Base-by-base conservation (phyloP, 1,284 basidiomycete species). In the Ceratobasidium sp. region DNA sequence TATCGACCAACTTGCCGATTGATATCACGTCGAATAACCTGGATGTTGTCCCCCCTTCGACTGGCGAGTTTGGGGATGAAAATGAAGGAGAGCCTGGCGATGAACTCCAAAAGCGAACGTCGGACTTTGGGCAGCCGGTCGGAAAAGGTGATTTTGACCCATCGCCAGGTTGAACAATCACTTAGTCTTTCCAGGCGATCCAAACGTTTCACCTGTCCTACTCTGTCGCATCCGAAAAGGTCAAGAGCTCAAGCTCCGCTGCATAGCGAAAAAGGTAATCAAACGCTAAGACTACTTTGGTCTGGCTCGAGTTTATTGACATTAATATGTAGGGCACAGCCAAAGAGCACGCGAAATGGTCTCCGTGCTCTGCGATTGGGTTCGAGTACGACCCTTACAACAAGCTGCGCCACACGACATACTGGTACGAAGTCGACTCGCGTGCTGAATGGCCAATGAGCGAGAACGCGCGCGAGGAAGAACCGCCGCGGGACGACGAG, bases 341-440 rank as follows among this genome's bases (percentile, higher is more conserved):
- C 8, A 98, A 99, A 83, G 96, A 98, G 79, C 97, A 99, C 79
- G 96, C 97, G 6, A 99, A 99, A 83, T 99, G 97, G 96, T 97
- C 95, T 0, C 97, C 97, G 14, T 93, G 96, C 72, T 93, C 95
- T 0, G 96, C 97, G 1, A 90, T 99, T 23, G 90, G 92, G 1
- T 99, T 97, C 77, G 97, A 99, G 82, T 99, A 99, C 78, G 97
- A 99, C 81, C 97, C 97, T 14, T 88, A 98, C 84, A 99, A 99
- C 84, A 94, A 94, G 80, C 85, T 99, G 36, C 88, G 95, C 72
- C 97, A 99, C 81, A 99, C 97, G 1, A 90, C 93, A 2, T 90
- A 97, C 80, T 99, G 97, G 97, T 96, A 87, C 80, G 97, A 99
- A 83, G 86, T 85, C 43, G 91, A 95, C 78, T 84, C 86, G 76